Percentiles rank a stretch among this genome's conserved stretches.
Conservation (phyloP, 768 basidiomycete genomes). For the Mycena albidolilacea region DNA sequence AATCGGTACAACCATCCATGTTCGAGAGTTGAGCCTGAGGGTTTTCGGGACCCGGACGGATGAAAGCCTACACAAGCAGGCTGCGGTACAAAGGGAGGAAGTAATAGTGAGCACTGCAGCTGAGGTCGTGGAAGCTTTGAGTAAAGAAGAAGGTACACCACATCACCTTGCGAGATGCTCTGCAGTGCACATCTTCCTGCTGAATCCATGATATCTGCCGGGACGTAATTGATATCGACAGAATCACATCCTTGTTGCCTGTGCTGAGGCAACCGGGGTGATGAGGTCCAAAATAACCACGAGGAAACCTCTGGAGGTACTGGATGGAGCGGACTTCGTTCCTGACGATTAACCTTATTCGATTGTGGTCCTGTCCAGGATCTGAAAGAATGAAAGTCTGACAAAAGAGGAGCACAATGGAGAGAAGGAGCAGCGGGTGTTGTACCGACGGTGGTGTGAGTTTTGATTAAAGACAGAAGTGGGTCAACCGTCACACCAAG, state of each 20-base stretch:
- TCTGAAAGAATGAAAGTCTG: no score
- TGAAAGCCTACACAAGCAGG: neutral
- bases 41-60: neutral
- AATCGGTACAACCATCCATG: neutral
- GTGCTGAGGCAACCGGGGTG: neutral
- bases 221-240: neutral
- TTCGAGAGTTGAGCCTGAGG: neutral
- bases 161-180: neutral
- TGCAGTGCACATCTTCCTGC: conserved; percentile 3
- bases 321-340: no score
- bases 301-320: no score
- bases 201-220: neutral
- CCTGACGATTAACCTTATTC: no score
- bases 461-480: no score
- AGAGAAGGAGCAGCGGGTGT: no score
- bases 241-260: neutral
- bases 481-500: no score
- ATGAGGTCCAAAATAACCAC: neutral
- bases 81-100: neutral
- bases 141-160: neutral
- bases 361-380: no score
- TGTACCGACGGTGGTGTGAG: no score
- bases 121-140: neutral
- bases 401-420: no score
- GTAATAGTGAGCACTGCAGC: neutral